These are phyloP conservation scores for Phallus indusiatus DNA, from an alignment of 768 basidiomycete species.

Conservation along the genomic window DNA sequence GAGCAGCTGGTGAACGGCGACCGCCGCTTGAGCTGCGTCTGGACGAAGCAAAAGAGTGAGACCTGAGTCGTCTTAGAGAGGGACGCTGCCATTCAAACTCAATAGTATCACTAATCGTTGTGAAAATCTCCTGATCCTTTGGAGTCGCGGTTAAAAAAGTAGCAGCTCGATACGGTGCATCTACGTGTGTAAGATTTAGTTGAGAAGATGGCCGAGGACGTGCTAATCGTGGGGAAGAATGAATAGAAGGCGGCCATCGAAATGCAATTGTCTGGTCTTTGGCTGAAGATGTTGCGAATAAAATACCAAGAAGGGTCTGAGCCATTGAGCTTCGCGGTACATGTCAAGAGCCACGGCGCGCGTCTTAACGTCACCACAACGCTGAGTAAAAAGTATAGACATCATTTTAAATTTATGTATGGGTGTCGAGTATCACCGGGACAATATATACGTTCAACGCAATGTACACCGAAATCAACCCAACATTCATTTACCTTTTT, in stretches of 20 bases:
- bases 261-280: conserved; percentile 73
- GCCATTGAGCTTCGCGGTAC: conserved; percentile 41
- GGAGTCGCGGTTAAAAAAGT: not conserved
- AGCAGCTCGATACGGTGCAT: conserved; percentile 14
- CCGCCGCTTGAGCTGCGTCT: conserved; percentile 32
- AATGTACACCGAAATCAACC: not conserved
- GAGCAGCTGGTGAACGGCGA: conserved; percentile 2
- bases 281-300: conserved; percentile 78
- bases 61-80: conserved; percentile 36
- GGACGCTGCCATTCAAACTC: conserved; percentile 62
- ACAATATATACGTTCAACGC: not conserved
- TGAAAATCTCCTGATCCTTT: not conserved
- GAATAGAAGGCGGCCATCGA: conserved; percentile 74
- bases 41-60: conserved; percentile 44
- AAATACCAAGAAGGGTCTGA: conserved; percentile 68
- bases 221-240: conserved; percentile 54
- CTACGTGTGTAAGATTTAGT: conserved; percentile 34
- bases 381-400: not conserved
- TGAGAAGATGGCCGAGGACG: conserved; percentile 57
- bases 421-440: not conserved
- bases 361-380: not conserved
- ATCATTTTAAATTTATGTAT: not conserved
- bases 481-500: not conserved
- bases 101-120: conserved; percentile 24
- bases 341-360: not conserved